Evolutionary conservation across 192 early-diverging fungal species (phyloP).

Genomic region (Physocladia obscura): DNA sequence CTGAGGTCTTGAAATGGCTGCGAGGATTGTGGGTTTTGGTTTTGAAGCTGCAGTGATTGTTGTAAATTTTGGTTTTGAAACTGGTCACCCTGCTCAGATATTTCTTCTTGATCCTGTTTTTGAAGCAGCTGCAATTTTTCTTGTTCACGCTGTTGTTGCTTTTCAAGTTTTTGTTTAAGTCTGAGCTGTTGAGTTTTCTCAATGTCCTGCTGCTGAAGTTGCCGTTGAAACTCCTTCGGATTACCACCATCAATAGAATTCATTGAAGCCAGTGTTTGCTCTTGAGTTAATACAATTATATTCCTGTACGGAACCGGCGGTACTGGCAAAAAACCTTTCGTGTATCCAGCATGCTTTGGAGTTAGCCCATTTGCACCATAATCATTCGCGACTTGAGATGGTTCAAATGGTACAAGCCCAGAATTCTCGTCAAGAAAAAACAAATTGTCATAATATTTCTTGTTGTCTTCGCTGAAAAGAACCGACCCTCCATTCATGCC

Average conservation of each 20-base stretch:
- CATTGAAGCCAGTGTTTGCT: neutral
- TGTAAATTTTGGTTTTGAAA: neutral
- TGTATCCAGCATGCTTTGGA: neutral
- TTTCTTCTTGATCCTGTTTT: neutral
- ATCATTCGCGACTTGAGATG: neutral
- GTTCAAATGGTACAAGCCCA: neutral
- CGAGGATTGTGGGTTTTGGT: neutral
- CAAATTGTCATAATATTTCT: neutral
- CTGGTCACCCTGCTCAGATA: neutral
- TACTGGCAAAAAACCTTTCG: neutral
- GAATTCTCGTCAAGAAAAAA: slow-evolving; percentile 7
- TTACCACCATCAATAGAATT: neutral
- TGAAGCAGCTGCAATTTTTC: neutral
- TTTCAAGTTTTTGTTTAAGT: no score
- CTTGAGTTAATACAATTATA: neutral
- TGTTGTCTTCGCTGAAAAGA: slow-evolving; percentile 20
- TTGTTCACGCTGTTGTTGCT: neutral
- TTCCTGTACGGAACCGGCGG: slow-evolving; percentile 10
- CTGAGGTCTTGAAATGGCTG: neutral
- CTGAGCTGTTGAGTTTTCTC: neutral
- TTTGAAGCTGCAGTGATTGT: neutral
- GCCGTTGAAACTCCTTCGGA: neutral
- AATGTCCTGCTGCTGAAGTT: neutral
- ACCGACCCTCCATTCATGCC: neutral
- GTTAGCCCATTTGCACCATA: neutral